Evolutionary conservation across 1,139 yeast genomes (phyloP), one percentile per base, ranked within the genome.

Genomic region (Blastobotrys serpentis): DNA sequence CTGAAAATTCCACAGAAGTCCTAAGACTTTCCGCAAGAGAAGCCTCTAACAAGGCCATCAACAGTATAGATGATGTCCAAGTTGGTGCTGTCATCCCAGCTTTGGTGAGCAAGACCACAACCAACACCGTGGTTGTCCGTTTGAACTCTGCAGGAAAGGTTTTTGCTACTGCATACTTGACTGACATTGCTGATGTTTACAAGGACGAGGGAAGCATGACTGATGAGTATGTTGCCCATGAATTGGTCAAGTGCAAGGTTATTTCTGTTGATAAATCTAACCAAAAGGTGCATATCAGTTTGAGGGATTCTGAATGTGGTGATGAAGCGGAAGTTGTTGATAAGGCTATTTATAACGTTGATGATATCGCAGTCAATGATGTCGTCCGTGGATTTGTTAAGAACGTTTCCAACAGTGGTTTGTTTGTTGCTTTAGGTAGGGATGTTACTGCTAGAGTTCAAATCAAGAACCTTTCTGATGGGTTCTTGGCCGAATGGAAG

Each of bases 401-500:
- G 63, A 82, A 82, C 54, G 77, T 89, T 43, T 79, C 86, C 16
- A 82, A 84, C 58, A 79, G 81, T 52, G 98, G 98, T 66, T 68
- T 90, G 29, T 87, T 85, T 62, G 84, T 92, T 43, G 76, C 87
- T 18, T 71, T 92, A 53, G 90, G 95, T 29, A 77, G 87, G 57
- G 72, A 76, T 1, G 74, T 86, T 22, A 79, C 79, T 60, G 98
- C 92, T 1, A 81, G 92, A 61, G 95, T 87, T 29, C 83, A 88
- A 62, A 82, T 88, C 43, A 70, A 84, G 42, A 92, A 90, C 65
- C 73, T 90, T 45, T 86, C 95, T 8, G 98, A 92, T 61, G 75
- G 84, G 1, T 86, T 73, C 61, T 71, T 88, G 62, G 83, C 84
- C 59, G 95, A 92, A 55, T 92, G 98, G 98, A 86, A 86, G 71